Conservation (phyloP, 2,329 filamentous ascomycete species). For the Aspergillus quadricinctus region DNA sequence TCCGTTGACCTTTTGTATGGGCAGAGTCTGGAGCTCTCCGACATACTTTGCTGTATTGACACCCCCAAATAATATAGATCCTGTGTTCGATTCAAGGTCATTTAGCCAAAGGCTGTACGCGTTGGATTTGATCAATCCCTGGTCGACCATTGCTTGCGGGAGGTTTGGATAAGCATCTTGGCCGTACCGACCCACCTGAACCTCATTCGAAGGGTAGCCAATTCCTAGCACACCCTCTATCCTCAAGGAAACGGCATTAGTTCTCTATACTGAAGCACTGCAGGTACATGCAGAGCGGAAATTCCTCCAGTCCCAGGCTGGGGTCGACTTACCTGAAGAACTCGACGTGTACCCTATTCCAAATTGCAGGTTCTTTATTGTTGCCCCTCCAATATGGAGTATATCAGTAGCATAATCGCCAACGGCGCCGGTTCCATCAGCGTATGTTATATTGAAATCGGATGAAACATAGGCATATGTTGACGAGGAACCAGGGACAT, state of each 20-base stretch:
- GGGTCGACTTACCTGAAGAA: conserved; percentile 37
- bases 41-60: conserved; percentile 63
- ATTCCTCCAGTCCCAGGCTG: neutral
- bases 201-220: conserved; percentile 74
- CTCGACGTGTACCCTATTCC: conserved; percentile 55
- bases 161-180: conserved; percentile 62
- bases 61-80: conserved; percentile 70
- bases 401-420: conserved; percentile 80
- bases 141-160: conserved; percentile 59
- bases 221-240: conserved; percentile 77
- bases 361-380: conserved; percentile 52
- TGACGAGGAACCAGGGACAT: conserved; percentile 58
- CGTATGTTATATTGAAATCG: conserved; percentile 83
- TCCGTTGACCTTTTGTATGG: conserved; percentile 54
- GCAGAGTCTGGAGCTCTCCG: conserved; percentile 62
- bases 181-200: conserved; percentile 46
- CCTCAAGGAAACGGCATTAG: neutral
- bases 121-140: conserved; percentile 59
- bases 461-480: conserved; percentile 70
- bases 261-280: neutral
- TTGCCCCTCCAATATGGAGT: conserved; percentile 51
- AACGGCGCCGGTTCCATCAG: conserved; percentile 70
- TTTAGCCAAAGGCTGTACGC: conserved; percentile 75
- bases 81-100: conserved; percentile 61
- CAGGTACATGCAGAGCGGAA: neutral